Evolutionary conservation across 345 rosid genomes (phyloP).

Genomic region (Anacardium occidentale): DNA sequence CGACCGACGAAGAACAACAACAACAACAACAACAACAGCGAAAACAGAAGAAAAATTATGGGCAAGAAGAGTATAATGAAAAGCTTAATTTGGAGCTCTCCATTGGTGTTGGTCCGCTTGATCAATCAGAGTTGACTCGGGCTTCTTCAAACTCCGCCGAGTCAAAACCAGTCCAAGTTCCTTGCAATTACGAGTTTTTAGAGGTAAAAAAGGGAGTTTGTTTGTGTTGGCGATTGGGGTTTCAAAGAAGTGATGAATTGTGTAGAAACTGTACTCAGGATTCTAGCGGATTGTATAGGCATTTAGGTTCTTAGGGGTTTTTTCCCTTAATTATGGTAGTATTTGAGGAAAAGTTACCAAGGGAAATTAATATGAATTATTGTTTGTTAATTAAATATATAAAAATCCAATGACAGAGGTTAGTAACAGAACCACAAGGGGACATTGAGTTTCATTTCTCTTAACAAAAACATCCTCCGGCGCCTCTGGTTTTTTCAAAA

Average conservation of each 20-base stretch:
- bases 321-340: no score
- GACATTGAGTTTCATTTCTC: no score
- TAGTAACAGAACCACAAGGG: no score
- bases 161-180: constrained; percentile 27
- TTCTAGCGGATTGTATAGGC: constrained; percentile 24
- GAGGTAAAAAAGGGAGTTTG: constrained; percentile 33
- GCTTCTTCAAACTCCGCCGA: constrained; percentile 39
- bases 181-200: not conserved
- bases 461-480: no score
- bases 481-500: no score
- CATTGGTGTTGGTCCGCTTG: constrained; percentile 36
- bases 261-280: constrained; percentile 43
- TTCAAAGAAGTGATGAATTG: constrained; percentile 31
- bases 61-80: not conserved
- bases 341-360: no score
- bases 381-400: no score
- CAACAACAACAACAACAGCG: not conserved
- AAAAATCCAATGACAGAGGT: no score
- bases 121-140: constrained; percentile 9
- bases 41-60: not conserved
- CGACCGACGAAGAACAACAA: constrained; percentile 54
- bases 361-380: no score
- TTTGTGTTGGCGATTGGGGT: constrained; percentile 53
- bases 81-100: constrained; percentile 50
- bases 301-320: constrained; percentile 11